Evolutionary conservation across 192 early-diverging fungal species (phyloP).

Genomic region (Mortierella hygrophila): DNA sequence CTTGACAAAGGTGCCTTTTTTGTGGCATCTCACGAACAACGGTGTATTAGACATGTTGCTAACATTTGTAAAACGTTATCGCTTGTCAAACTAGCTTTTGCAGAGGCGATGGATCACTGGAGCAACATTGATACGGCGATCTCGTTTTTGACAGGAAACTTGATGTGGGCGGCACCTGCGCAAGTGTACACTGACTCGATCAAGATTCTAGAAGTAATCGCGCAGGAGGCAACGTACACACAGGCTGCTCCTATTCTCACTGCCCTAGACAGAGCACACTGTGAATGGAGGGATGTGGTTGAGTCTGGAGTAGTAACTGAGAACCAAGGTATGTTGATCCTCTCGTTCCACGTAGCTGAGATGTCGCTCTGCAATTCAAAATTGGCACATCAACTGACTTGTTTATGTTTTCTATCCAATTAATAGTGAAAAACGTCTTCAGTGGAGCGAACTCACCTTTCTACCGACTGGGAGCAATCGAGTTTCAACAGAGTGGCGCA

Average conservation of each 20-base stretch:
- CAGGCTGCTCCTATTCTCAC: conserved; percentile 20
- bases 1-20: background rate
- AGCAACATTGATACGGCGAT: conserved; percentile 40
- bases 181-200: conserved; percentile 27
- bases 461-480: conserved; percentile 29
- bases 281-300: conserved; percentile 19
- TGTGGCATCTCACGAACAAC: too few species aligned
- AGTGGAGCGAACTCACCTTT: conserved; percentile 38
- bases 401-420: background rate
- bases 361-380: background rate
- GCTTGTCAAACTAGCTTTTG: conserved; percentile 27
- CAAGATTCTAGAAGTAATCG: conserved; percentile 36
- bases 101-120: conserved; percentile 53
- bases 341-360: background rate
- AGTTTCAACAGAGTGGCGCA: conserved; percentile 3
- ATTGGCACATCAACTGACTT: background rate
- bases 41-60: background rate
- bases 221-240: conserved; percentile 26
- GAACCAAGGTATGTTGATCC: conserved; percentile 10
- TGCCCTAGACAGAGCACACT: conserved; percentile 29
- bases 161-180: conserved; percentile 40
- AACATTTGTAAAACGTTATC: background rate
- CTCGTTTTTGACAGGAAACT: conserved; percentile 26
- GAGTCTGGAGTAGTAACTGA: conserved; percentile 14
- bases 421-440: conserved; percentile 34